Evolutionary conservation across 2,329 filamentous ascomycete species (phyloP).

Genomic region (Botrytis squamosa): DNA sequence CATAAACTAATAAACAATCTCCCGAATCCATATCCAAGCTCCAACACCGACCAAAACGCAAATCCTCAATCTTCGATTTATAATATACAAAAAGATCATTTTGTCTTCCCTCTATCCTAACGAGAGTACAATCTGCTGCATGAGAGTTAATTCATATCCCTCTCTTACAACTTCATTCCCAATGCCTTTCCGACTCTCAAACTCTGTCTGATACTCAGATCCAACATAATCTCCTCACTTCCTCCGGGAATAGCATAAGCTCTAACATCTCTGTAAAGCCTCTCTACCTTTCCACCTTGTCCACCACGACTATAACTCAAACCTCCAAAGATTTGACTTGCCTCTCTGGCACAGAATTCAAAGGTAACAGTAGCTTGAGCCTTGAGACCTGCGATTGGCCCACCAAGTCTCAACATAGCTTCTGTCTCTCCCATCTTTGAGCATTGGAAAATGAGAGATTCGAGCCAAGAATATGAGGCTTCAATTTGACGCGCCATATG

Average conservation of each 20-base stretch:
- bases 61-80: not conserved
- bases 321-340: conserved; percentile 95
- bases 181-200: conserved; percentile 84
- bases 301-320: conserved; percentile 89
- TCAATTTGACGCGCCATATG: conserved; percentile 99
- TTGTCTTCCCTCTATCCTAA: not conserved
- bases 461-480: conserved; percentile 94
- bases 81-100: conserved; percentile 4
- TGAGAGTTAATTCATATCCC: not conserved
- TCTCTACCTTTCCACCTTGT: conserved; percentile 92
- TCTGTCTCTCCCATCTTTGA: conserved; percentile 90
- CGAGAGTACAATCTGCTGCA: not conserved
- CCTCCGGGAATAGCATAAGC: conserved; percentile 96
- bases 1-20: not conserved
- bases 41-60: not conserved
- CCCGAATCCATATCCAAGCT: not conserved
- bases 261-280: conserved; percentile 89
- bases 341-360: conserved; percentile 96
- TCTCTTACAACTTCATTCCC: conserved; percentile 83
- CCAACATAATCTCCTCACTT: conserved; percentile 97
- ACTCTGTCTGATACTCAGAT: conserved; percentile 89
- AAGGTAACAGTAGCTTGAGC: conserved; percentile 92
- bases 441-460: conserved; percentile 92
- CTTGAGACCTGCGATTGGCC: conserved; percentile 90
- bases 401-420: conserved; percentile 93